Evolutionary conservation across 2,329 filamentous ascomycete species (phyloP).

Genomic region (Paecilomyces variotii): DNA sequence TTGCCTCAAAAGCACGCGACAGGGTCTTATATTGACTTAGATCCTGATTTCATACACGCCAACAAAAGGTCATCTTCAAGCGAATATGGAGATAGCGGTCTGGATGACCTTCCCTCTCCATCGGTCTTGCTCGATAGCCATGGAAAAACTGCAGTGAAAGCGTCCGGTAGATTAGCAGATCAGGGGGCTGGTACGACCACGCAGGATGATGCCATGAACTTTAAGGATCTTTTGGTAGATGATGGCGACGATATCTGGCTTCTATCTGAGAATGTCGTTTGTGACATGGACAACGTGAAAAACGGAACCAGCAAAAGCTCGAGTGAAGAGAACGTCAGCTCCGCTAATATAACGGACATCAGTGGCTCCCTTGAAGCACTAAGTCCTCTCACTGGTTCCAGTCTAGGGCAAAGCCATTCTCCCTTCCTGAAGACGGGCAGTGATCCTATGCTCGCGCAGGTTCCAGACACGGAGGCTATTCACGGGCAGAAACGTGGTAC

Average conservation of each 20-base stretch:
- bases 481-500: neutral
- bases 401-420: neutral
- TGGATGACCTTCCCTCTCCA: slow-evolving; percentile 32
- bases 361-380: neutral
- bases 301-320: neutral
- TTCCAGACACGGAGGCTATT: neutral
- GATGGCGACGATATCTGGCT: neutral
- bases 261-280: neutral
- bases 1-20: slow-evolving; percentile 12
- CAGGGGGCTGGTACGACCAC: slow-evolving; percentile 1
- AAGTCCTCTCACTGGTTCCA: neutral
- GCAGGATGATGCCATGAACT: neutral
- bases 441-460: neutral
- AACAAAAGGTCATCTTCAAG: slow-evolving; percentile 17
- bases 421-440: neutral
- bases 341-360: slow-evolving; percentile 17
- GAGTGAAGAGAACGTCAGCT: slow-evolving; percentile 14
- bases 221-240: neutral
- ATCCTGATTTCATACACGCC: slow-evolving; percentile 15
- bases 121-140: slow-evolving; percentile 17
- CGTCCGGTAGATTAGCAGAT: neutral
- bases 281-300: neutral
- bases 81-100: slow-evolving; percentile 23
- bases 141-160: neutral
- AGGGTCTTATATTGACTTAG: slow-evolving; percentile 13